A percentile compares a stretch with the other conserved stretches of the same genome.
Evolutionary conservation across 179 eudicot species (phyloP).

Genomic region (Actinidia arguta): DNA sequence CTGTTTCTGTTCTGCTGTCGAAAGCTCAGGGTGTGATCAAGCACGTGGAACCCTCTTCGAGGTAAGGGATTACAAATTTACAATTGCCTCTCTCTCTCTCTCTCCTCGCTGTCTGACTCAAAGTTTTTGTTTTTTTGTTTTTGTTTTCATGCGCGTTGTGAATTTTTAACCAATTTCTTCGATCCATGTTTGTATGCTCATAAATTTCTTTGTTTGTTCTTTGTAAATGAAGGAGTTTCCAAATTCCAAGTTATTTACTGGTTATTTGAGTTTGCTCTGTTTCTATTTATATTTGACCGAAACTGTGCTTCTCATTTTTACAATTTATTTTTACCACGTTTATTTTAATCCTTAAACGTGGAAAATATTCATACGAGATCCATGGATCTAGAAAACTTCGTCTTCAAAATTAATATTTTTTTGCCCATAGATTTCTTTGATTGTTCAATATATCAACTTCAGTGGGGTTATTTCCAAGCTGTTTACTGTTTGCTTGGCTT

Average conservation of each 20-base stretch:
- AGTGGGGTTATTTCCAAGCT: background rate
- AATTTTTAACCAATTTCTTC: background rate
- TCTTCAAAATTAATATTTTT: background rate
- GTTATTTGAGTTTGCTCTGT: too few species aligned
- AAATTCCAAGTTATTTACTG: too few species aligned
- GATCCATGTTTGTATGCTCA: background rate
- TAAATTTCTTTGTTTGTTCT: background rate
- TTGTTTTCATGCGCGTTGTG: background rate
- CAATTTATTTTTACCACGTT: background rate
- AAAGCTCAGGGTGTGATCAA: conserved; percentile 39
- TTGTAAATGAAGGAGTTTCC: background rate
- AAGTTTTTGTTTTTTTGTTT: background rate
- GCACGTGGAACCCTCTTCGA: conserved; percentile 66
- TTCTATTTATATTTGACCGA: too few species aligned
- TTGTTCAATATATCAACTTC: background rate
- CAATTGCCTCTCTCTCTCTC: background rate
- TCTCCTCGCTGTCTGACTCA: background rate
- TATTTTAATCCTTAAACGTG: background rate
- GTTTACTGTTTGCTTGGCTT: background rate
- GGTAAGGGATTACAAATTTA: conserved; percentile 53
- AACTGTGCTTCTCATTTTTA: background rate
- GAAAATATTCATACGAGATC: background rate
- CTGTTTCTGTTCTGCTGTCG: conserved; percentile 57
- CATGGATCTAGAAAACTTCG: background rate
- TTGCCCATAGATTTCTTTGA: too few species aligned